These are phyloP conservation scores for Jackrogersella minutella DNA, from an alignment of 495 filamentous ascomycete genomes.

Conservation along the genomic window DNA sequence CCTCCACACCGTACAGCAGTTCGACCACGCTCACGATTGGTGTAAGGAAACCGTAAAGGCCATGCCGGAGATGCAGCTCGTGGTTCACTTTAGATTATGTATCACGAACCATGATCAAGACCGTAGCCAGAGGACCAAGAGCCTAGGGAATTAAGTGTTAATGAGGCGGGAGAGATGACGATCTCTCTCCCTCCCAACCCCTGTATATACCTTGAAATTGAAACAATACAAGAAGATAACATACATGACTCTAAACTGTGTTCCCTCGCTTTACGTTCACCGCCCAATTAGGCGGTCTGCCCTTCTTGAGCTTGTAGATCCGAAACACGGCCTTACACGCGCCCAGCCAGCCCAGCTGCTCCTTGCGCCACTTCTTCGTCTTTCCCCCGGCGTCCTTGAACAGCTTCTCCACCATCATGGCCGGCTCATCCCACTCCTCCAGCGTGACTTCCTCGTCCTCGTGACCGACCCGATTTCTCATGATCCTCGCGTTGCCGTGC, in stretches of 20 bases:
- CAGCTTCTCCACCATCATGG: constrained; percentile 48
- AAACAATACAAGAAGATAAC: not conserved
- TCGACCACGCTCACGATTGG: constrained; percentile 28
- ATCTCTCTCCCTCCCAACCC: not conserved
- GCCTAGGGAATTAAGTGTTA: constrained; percentile 7
- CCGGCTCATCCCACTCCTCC: constrained; percentile 32
- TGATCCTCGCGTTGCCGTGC: not conserved
- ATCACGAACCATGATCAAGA: constrained; percentile 25
- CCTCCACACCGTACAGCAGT: constrained; percentile 21
- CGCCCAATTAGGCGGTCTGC: constrained; percentile 27
- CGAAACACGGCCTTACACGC: constrained; percentile 40
- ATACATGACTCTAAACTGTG: constrained; percentile 1
- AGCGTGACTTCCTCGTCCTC: constrained; percentile 11
- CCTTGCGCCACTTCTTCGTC: constrained; percentile 49
- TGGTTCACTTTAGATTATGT: constrained; percentile 35
- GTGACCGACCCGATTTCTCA: not conserved
- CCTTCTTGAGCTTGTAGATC: constrained; percentile 41
- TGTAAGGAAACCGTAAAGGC: constrained; percentile 14
- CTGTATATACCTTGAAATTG: not conserved
- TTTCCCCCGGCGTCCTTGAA: constrained; percentile 35
- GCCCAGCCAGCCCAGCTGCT: constrained; percentile 53
- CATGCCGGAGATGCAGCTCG: constrained; percentile 34
- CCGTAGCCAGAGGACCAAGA: not conserved
- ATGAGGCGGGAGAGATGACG: not conserved
- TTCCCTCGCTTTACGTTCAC: constrained; percentile 15